phyloP scores from a whole-genome alignment of 768 basidiomycete species.

The Lactarius deliciosus region DNA sequence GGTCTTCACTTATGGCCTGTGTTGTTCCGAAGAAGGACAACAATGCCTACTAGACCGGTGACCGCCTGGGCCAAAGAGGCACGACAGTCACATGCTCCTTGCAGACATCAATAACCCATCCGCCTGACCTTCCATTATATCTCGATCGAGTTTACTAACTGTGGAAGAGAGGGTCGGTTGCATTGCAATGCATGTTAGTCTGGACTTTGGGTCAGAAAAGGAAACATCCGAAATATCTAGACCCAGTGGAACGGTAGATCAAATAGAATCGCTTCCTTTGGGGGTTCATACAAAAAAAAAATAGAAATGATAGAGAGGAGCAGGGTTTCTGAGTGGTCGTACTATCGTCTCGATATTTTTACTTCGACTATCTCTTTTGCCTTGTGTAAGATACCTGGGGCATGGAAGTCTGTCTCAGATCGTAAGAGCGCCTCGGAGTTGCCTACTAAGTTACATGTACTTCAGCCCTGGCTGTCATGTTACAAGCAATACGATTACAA shows the following conservation, averaged over 20 bases:
- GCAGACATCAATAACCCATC: neutral
- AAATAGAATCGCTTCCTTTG: slow-evolving; percentile 52
- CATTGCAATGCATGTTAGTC: neutral
- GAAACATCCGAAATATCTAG: neutral
- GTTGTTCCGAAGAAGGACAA: neutral
- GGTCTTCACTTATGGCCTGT: neutral
- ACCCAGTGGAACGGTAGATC: neutral
- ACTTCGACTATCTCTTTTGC: neutral
- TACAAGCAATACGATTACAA: neutral
- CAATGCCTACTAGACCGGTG: no score
- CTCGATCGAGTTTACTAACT: no score
- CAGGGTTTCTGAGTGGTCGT: slow-evolving; percentile 95
- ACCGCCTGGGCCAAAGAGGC: neutral
- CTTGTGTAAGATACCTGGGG: neutral
- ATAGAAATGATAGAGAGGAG: slow-evolving; percentile 99
- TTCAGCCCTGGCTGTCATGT: slow-evolving; percentile 1
- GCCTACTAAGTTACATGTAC: neutral
- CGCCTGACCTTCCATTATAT: neutral
- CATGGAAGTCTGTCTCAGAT: neutral
- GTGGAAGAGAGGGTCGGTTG: neutral
- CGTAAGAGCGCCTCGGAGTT: neutral
- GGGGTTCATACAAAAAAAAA: slow-evolving; percentile 93
- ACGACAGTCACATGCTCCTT: neutral
- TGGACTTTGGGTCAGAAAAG: neutral
- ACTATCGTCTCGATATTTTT: slow-evolving; percentile 34